Evolutionary conservation across 2,329 filamentous ascomycete genomes (phyloP).

Genomic region (Dothistroma septosporum): DNA sequence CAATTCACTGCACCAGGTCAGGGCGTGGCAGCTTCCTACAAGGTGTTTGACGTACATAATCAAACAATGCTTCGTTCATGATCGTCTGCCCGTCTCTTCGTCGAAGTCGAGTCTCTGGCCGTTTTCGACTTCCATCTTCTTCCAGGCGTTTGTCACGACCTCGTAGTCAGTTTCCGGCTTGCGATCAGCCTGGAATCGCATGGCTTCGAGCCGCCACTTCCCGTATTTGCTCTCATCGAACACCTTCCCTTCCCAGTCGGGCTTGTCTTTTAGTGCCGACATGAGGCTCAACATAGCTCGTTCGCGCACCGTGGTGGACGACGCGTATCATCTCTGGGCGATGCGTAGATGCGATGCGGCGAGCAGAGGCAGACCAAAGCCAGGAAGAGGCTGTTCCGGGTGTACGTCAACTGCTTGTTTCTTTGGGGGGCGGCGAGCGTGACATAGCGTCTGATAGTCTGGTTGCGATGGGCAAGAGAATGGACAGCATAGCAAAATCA

Average conservation of each 20-base stretch:
- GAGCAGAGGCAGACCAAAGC: neutral
- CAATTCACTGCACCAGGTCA: slow-evolving; percentile 8
- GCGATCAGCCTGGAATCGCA: neutral
- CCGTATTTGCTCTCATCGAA: slow-evolving; percentile 25
- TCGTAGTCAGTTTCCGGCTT: neutral
- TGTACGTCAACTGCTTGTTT: neutral
- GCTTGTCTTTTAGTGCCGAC: slow-evolving; percentile 27
- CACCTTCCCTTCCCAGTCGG: slow-evolving; percentile 28
- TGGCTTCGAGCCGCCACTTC: slow-evolving; percentile 23
- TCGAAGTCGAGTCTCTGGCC: neutral
- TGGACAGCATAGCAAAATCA: too few species aligned
- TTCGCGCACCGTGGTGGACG: slow-evolving; percentile 21
- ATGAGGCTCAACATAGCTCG: slow-evolving; percentile 25
- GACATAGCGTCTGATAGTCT: neutral
- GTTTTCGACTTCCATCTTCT: neutral
- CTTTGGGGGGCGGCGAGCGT: neutral
- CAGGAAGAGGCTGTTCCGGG: neutral
- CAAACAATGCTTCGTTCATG: neutral
- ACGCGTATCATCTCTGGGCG: slow-evolving; percentile 18
- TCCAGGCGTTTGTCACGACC: neutral
- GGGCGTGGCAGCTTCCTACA: neutral
- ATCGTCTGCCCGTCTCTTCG: neutral
- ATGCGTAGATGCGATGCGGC: neutral
- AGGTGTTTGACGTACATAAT: neutral
- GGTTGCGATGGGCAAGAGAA: neutral